phyloP scores from a whole-genome alignment of 2,329 filamentous ascomycete genomes.

The Aspergillus eucalypticola region DNA sequence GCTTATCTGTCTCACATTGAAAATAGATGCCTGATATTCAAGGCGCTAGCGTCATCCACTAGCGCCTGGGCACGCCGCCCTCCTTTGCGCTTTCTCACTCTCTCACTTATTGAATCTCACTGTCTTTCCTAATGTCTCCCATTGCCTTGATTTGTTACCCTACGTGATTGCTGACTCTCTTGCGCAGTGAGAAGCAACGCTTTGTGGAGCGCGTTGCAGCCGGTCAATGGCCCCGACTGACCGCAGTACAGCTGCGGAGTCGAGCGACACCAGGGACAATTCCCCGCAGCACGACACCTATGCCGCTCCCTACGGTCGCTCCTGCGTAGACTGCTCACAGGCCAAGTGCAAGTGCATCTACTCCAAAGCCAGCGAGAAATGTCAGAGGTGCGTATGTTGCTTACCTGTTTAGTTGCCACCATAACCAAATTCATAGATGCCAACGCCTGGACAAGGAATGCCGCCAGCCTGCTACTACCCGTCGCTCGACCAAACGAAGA shows the following conservation, averaged over 20 bases:
- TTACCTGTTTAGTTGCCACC: background rate
- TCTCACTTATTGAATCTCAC: too few relatives aligned
- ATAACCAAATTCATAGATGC: slow-evolving; percentile 33
- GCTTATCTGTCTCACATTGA: too few relatives aligned
- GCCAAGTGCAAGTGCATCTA: slow-evolving; percentile 29
- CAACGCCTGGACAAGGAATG: slow-evolving; percentile 46
- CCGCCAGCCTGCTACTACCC: slow-evolving; percentile 35
- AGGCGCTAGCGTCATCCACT: background rate
- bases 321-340: slow-evolving; percentile 26
- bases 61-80: background rate
- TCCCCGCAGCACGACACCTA: slow-evolving; percentile 5
- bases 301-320: slow-evolving; percentile 14
- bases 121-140: too few relatives aligned
- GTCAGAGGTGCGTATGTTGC: slow-evolving; percentile 13
- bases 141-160: background rate
- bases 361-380: background rate
- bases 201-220: background rate
- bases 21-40: background rate
- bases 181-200: background rate
- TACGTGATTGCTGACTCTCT: background rate
- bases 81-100: background rate
- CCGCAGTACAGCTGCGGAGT: background rate
- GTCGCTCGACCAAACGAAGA: slow-evolving; percentile 27
- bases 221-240: background rate
- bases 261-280: background rate